Percentiles rank a stretch among this genome's conserved stretches.
Conservation (phyloP, 2,329 filamentous ascomycete genomes). For the Nigrograna mackinnonii region DNA sequence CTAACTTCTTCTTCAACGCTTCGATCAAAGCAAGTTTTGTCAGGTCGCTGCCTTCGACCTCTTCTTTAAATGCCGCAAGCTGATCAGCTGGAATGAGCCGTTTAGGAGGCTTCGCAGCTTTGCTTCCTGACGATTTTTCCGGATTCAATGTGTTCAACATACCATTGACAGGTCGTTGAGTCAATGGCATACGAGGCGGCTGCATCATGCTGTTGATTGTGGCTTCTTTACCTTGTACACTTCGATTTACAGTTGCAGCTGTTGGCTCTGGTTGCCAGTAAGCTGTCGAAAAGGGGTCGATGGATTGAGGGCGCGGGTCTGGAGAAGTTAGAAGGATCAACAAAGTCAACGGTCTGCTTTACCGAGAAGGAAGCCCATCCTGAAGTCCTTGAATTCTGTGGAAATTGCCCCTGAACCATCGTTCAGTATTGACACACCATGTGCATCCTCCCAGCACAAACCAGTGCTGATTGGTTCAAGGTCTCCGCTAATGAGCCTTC, state of each 20-base stretch:
- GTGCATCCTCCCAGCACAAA: constrained; percentile 76
- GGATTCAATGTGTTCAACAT: constrained; percentile 34
- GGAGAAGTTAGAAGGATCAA: constrained; percentile 12
- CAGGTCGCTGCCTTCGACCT: constrained; percentile 70
- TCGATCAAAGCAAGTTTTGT: constrained; percentile 77
- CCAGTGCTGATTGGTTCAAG: constrained; percentile 79
- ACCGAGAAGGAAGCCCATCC: constrained; percentile 77
- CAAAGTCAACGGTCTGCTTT: constrained; percentile 34
- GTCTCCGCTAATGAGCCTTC: constrained; percentile 64
- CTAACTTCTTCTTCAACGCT: constrained; percentile 69
- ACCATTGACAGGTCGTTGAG: constrained; percentile 40
- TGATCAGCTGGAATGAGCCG: constrained; percentile 61
- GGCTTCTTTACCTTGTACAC: constrained; percentile 16
- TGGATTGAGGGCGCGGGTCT: constrained; percentile 58
- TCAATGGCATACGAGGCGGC: constrained; percentile 46
- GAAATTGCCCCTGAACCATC: constrained; percentile 50
- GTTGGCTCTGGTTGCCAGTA: constrained; percentile 68
- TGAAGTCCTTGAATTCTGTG: constrained; percentile 62
- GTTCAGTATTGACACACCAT: constrained; percentile 45
- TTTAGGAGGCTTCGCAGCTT: constrained; percentile 43
- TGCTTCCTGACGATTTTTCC: constrained; percentile 23
- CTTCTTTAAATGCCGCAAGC: constrained; percentile 69
- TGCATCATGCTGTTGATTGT: constrained; percentile 35
- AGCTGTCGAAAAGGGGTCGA: constrained; percentile 80
- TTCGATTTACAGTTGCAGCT: constrained; percentile 7